These are phyloP conservation scores for Dianthus caryophyllus DNA, from an alignment of 148 eudicot genomes.

Conservation along the genomic window DNA sequence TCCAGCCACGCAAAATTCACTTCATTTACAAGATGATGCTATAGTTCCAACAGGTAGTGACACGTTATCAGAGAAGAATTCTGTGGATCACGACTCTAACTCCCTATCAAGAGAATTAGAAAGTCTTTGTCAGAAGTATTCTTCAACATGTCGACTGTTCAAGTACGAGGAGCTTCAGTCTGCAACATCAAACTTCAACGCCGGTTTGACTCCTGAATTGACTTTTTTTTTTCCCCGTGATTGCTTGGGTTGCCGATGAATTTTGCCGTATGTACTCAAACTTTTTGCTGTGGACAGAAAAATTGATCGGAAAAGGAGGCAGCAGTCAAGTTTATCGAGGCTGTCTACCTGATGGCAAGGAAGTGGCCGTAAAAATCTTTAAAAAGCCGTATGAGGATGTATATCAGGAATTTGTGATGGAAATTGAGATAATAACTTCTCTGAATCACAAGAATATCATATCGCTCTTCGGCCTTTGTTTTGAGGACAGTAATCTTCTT, in stretches of 20 bases:
- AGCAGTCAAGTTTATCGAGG: conserved; percentile 82
- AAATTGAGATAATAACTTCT: conserved; percentile 75
- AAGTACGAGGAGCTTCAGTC: conserved; percentile 57
- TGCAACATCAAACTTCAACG: conserved; percentile 61
- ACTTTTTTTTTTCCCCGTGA: not conserved
- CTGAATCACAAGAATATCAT: conserved; percentile 75
- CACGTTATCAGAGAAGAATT: conserved; percentile 19
- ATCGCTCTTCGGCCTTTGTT: conserved; percentile 82
- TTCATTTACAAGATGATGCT: conserved; percentile 39
- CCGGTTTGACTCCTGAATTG: conserved; percentile 45
- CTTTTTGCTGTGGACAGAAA: conserved; percentile 41
- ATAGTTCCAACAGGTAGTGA: conserved; percentile 44
- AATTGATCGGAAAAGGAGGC: conserved; percentile 92
- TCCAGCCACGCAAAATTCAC: conserved; percentile 15
- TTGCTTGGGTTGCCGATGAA: not conserved
- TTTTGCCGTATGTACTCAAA: conserved; percentile 5
- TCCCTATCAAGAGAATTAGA: conserved; percentile 45
- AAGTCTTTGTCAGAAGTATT: conserved; percentile 65
- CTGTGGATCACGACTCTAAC: conserved; percentile 25
- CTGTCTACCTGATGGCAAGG: conserved; percentile 63
- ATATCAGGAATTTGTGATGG: conserved; percentile 61
- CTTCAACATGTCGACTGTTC: conserved; percentile 62
- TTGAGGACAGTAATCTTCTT: conserved; percentile 59
- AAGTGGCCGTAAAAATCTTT: conserved; percentile 79
- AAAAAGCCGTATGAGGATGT: conserved; percentile 58